A percentile compares a stretch with the other conserved stretches of the same genome.
Conservation (phyloP, 176 grass and related monocot species). For the Oryza brachyantha region DNA sequence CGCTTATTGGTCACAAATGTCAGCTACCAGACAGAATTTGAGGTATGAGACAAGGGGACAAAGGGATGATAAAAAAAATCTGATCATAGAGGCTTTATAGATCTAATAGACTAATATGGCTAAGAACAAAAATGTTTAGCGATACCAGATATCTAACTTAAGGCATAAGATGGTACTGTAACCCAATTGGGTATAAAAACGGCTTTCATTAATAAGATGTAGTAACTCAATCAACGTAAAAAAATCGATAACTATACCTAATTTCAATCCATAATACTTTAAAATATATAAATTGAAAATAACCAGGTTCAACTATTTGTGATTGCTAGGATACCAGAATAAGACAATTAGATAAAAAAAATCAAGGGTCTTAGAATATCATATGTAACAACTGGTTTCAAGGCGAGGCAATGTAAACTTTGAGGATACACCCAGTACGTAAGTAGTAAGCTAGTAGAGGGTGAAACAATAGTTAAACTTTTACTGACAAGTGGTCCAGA, state of each 20-base stretch:
- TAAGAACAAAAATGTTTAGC: not conserved
- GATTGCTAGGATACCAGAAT: not conserved
- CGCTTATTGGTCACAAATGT: not conserved
- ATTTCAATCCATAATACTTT: not conserved
- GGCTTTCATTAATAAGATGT: not conserved
- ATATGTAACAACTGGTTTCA: not conserved
- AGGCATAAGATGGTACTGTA: not conserved
- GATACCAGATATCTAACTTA: not conserved
- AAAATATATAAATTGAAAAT: not conserved
- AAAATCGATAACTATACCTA: not conserved
- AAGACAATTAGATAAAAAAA: too few relatives aligned
- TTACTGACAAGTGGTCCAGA: not conserved
- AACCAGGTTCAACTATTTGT: not conserved
- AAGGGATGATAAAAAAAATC: not conserved
- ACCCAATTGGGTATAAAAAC: not conserved
- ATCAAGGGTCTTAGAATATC: not conserved
- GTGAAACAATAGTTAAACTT: not conserved
- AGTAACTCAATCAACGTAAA: not conserved
- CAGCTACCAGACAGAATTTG: not conserved
- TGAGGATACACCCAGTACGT: not conserved
- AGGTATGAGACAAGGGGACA: not conserved
- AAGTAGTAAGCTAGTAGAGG: not conserved
- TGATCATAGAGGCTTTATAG: not conserved
- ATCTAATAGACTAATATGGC: not conserved
- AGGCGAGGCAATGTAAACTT: conserved; percentile 12